A percentile compares a stretch with the other conserved stretches of the same genome.
Conservation (phyloP, 108 stramenopile species). For the Fistulifera solaris region DNA sequence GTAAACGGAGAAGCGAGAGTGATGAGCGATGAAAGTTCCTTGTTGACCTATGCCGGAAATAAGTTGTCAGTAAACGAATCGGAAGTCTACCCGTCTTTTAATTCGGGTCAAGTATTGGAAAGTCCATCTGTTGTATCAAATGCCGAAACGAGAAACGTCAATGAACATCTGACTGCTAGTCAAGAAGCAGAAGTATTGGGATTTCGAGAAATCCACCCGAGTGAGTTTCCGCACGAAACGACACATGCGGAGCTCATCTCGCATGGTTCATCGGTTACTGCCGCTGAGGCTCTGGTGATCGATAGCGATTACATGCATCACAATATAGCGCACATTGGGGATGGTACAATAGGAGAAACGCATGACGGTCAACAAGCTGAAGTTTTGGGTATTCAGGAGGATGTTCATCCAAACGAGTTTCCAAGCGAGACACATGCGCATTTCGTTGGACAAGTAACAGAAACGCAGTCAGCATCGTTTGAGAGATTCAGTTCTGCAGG, state of each 20-base stretch:
- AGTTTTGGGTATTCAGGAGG: conserved; percentile 29
- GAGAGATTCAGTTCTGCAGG: too few relatives aligned
- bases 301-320: background rate
- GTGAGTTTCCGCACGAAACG: background rate
- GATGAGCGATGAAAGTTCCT: too few relatives aligned
- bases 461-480: background rate
- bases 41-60: too few relatives aligned
- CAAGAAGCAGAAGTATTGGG: conserved; percentile 19
- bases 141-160: conserved; percentile 9
- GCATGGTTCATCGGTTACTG: background rate
- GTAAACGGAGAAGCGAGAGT: conserved; percentile 1
- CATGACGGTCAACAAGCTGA: conserved; percentile 16
- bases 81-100: background rate
- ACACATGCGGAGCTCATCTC: background rate
- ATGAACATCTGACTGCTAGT: conserved; percentile 8
- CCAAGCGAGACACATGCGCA: conserved; percentile 20
- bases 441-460: conserved; percentile 8
- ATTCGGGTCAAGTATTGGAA: background rate
- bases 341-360: background rate
- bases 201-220: conserved; percentile 2
- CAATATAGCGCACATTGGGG: background rate
- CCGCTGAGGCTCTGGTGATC: conserved; percentile 3
- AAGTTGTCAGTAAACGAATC: background rate
- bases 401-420: conserved; percentile 28
- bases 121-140: background rate